These are phyloP conservation scores for Scleroderma bovista DNA, from an alignment of 768 basidiomycete genomes.

Conservation along the genomic window DNA sequence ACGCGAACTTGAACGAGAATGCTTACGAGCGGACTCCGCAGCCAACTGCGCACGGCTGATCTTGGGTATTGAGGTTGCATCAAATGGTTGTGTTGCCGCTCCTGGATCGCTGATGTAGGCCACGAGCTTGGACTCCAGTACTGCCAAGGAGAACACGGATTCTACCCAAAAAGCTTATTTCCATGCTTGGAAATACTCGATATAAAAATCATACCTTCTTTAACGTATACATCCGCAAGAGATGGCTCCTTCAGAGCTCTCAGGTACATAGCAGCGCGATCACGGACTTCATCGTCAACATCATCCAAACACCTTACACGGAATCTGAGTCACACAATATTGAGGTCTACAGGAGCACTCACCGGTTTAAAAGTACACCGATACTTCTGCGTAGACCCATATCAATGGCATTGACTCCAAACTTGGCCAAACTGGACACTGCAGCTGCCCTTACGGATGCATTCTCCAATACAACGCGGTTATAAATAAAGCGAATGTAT, in stretches of 20 bases:
- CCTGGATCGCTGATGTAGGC: slow-evolving; percentile 84
- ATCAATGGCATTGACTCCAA: slow-evolving; percentile 87
- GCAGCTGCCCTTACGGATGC: slow-evolving; percentile 97
- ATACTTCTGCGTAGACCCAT: slow-evolving; percentile 77
- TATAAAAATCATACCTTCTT: slow-evolving; percentile 64
- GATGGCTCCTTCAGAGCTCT: slow-evolving; percentile 73
- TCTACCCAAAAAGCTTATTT: slow-evolving; percentile 44
- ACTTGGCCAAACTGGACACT: slow-evolving; percentile 91
- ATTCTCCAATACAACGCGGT: slow-evolving; percentile 97
- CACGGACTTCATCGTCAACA: slow-evolving; percentile 97
- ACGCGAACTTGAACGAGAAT: neutral
- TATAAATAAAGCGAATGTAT: slow-evolving; percentile 99
- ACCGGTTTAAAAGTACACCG: slow-evolving; percentile 81
- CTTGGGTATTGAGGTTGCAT: slow-evolving; percentile 82
- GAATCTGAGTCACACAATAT: slow-evolving; percentile 2
- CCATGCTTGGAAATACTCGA: neutral
- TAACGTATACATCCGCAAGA: slow-evolving; percentile 82
- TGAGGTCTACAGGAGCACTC: slow-evolving; percentile 13
- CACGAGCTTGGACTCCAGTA: slow-evolving; percentile 88
- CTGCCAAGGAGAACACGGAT: slow-evolving; percentile 87
- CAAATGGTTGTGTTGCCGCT: slow-evolving; percentile 71
- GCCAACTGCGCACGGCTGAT: slow-evolving; percentile 91
- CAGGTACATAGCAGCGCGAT: slow-evolving; percentile 93
- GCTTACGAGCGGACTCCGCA: slow-evolving; percentile 80
- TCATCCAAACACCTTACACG: slow-evolving; percentile 83